Base-by-base conservation (phyloP, 345 rosid species). In the Brassica juncea region DNA sequence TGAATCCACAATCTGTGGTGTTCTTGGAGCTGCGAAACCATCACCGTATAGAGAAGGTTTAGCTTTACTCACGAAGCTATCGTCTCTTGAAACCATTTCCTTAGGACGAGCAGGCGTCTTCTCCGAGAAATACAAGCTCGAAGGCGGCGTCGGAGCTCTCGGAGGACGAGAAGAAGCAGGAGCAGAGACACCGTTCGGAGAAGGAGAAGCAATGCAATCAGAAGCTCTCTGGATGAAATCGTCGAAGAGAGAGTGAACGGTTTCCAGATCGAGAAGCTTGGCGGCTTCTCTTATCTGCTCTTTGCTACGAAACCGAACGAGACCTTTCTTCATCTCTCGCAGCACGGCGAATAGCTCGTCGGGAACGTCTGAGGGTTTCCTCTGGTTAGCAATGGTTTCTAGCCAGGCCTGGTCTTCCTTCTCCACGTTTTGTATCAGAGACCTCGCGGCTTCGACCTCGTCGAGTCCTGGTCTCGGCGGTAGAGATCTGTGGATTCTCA, bases 221-320 rank as follows among this genome's bases (percentile, higher is more conserved):
- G 97, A 91, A 77, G 98, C 99, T 85, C 93, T 89, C 52, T 93
- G 97, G 52, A 95, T 88, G 30, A 79, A 88, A 65, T 93, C 97
- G 66, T 93, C 98, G 80, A 93, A 95, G 73, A 87, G 14, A 2
- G 82, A 55, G 60, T 95, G 99, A 52, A 82, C 74, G 52, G 72
- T 70, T 68, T 95, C 98, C 55, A 95, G 94, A 85, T 95, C 98
- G 70, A 95, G 90, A 79, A 95, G 75, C 77, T 85, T 90, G 65
- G 71, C 3, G 9, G 98, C 94, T 81, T 95, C 98, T 71, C 89
- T 67, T 82, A 87, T 93, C 81, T 89, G 90, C 77, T 93, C 96
- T 70, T 81, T 89, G 75, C 90, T 86, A 3, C 85, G 92, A 76
- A 86, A 90, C 52, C 66, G 84, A n/a, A 88, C 86, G 57, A 81